phyloP scores from a whole-genome alignment of 768 basidiomycete genomes.

The Tricholoma matsutake region DNA sequence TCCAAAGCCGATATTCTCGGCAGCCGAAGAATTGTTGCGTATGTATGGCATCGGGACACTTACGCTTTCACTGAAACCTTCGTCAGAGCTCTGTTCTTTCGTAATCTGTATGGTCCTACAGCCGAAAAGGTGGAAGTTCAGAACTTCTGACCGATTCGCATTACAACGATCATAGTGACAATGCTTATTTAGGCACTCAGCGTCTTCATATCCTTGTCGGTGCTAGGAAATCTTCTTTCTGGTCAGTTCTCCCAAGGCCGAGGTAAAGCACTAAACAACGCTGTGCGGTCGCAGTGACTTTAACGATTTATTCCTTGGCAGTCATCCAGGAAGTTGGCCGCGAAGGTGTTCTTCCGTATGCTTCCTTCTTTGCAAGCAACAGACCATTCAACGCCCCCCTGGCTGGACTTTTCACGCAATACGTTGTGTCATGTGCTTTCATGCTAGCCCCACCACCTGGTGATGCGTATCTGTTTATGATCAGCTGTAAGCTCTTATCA shows the following conservation, averaged over 20 bases:
- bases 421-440: constrained; percentile 52
- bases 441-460: constrained; percentile 61
- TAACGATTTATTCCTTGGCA: constrained; percentile 17
- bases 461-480: constrained; percentile 70
- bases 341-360: constrained; percentile 65
- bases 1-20: constrained; percentile 64
- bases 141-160: background rate
- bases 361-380: constrained; percentile 67
- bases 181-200: constrained; percentile 46
- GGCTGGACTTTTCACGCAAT: constrained; percentile 61
- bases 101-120: constrained; percentile 62
- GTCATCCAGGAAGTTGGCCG: constrained; percentile 74
- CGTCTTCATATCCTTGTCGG: constrained; percentile 59
- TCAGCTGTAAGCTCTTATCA: constrained; percentile 48
- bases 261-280: constrained; percentile 35
- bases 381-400: constrained; percentile 69
- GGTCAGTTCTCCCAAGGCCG: constrained; percentile 65
- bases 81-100: constrained; percentile 65
- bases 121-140: constrained; percentile 49
- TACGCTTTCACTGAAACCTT: background rate
- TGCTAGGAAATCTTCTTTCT: constrained; percentile 61
- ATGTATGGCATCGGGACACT: constrained; percentile 19
- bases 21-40: constrained; percentile 71
- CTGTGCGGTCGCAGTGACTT: background rate
- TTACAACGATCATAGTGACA: background rate